Percentiles rank a stretch among this genome's conserved stretches.
Conservation (phyloP, 2,329 filamentous ascomycete species). For the Sphaerulina musiva region DNA sequence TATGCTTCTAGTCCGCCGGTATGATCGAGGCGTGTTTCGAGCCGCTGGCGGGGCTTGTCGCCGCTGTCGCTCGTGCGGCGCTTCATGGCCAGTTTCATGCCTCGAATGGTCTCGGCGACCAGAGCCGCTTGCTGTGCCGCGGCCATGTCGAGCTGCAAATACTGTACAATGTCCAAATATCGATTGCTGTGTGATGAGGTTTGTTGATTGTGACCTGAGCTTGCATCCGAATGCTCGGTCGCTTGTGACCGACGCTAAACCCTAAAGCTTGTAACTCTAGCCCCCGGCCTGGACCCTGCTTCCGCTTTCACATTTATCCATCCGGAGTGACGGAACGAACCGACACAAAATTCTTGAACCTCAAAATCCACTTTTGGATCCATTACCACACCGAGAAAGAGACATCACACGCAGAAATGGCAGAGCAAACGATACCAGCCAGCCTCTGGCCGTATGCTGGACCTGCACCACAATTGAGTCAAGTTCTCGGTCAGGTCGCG, state of each 20-base stretch:
- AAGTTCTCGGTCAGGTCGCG: slow-evolving; percentile 26
- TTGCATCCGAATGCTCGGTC: not conserved
- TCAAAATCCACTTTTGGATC: not conserved
- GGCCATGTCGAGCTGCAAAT: slow-evolving; percentile 28
- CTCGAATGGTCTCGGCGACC: slow-evolving; percentile 60
- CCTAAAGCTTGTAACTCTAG: no score
- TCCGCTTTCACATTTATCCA: not conserved
- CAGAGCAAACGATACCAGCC: slow-evolving; percentile 2
- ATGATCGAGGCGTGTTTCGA: slow-evolving; percentile 60
- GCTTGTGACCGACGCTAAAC: not conserved
- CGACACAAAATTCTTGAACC: not conserved
- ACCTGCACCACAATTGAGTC: slow-evolving; percentile 13
- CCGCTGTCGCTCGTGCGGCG: slow-evolving; percentile 63
- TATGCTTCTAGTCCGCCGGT: slow-evolving; percentile 53
- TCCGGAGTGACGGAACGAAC: not conserved
- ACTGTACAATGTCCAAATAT: not conserved
- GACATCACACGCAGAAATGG: not conserved
- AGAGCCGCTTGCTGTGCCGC: slow-evolving; percentile 48
- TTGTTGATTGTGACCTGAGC: not conserved
- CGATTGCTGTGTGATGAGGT: not conserved
- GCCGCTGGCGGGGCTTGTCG: slow-evolving; percentile 42
- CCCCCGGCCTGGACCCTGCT: not conserved
- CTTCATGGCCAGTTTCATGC: slow-evolving; percentile 62
- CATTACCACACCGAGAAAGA: not conserved
- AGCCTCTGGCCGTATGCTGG: slow-evolving; percentile 15